Evolutionary conservation across 2,329 filamentous ascomycete genomes (phyloP).

Genomic region (Aureobasidium melanogenum): DNA sequence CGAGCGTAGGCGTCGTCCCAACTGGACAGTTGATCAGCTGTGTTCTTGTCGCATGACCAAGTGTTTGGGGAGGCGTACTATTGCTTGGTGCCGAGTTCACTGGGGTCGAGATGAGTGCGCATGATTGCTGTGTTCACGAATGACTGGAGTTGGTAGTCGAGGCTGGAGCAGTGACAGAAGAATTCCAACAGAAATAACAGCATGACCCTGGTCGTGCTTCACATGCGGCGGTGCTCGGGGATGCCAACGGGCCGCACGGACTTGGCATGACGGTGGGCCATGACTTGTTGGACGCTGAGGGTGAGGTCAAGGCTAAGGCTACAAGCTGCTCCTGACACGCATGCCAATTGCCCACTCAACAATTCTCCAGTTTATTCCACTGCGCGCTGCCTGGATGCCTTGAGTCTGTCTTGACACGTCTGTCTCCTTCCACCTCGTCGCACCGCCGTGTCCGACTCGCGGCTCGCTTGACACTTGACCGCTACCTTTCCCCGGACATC

Average conservation of each 20-base stretch:
- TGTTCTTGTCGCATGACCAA: not conserved
- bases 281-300: not conserved
- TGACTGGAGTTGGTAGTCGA: not conserved
- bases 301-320: not conserved
- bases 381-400: not conserved
- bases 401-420: not conserved
- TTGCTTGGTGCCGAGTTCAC: conserved; percentile 76
- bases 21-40: conserved; percentile 17
- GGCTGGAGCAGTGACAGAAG: not conserved
- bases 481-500: conserved; percentile 5
- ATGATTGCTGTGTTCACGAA: not conserved
- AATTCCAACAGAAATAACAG: not conserved
- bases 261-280: not conserved
- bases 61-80: conserved; percentile 53
- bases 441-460: not conserved
- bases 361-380: not conserved
- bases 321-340: not conserved
- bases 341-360: not conserved
- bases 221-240: conserved; percentile 1
- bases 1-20: conserved; percentile 59
- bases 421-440: not conserved
- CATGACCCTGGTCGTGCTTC: not conserved
- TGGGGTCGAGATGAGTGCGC: conserved; percentile 29
- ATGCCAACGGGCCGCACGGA: not conserved
- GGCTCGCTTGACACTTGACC: not conserved